Base-by-base conservation (phyloP, 116 monocot genomes). In the Papilionanthe hybrid region DNA sequence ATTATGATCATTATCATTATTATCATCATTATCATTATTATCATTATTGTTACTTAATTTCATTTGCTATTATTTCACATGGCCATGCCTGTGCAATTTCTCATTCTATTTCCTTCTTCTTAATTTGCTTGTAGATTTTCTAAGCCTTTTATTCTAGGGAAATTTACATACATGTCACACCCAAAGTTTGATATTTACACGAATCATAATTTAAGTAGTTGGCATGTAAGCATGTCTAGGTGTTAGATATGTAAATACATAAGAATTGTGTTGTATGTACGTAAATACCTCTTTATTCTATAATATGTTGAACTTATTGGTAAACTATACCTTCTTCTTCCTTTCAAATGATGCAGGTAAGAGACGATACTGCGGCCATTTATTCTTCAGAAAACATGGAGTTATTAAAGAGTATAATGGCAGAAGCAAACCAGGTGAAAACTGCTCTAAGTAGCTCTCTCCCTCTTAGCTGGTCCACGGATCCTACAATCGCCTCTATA, bases 401-500 rank as follows among this genome's bases (percentile, higher is more conserved):
- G 79, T 73, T 79, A 19, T 71, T 96, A 84, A 86, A 82, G 10
- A 80, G 66, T 13, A 75, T 91, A 60, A 79, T 86, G 22, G 60
- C 67, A 8, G 90, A 96, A 78, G 87, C 91, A 83, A 91, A 83
- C 69, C 50, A 84, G 78, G 41, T 91, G 78, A 96, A 86, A 78
- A 84, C 79, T 43, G 91, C 85, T 18, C 74, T 96, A 11, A 56
- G 84, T 43, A 71, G 79, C 74, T 84, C 85, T 37, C 88, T 95
- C 72, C 95, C 91, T 8, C 73, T 91, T 12, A 93, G 95, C 85
- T 91, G 93, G 93, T 89, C 89, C 17, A 82, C 87, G 5, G 84
- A 84, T 63, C 72, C 79, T 75, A 78, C 87, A n/a, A 78, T 83
- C 10, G 79, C 53, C 79, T 79, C 86, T 18, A 58, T 78, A 2